These are phyloP conservation scores for Apiospora phragmitis DNA, from an alignment of 2,329 filamentous ascomycete species.

Conservation along the genomic window DNA sequence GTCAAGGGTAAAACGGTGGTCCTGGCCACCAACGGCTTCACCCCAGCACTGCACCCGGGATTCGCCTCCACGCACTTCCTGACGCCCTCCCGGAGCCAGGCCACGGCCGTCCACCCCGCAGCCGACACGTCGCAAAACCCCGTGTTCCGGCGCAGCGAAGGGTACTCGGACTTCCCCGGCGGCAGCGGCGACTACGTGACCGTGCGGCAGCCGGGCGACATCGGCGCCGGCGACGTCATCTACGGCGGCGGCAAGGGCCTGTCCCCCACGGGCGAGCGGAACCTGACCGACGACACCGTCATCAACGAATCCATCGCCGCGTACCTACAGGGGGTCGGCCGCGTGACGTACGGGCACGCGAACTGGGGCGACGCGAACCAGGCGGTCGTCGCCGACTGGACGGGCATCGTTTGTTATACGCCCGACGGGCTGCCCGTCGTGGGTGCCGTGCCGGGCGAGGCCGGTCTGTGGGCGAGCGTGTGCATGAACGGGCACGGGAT, in stretches of 20 bases:
- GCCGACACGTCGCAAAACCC: background rate
- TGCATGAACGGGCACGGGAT: slow-evolving; percentile 8
- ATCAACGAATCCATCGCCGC: background rate
- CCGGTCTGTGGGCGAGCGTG: background rate
- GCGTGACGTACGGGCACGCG: slow-evolving; percentile 1
- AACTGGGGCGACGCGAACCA: background rate
- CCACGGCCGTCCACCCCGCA: background rate
- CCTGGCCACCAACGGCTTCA: slow-evolving; percentile 1
- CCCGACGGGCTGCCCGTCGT: slow-evolving; percentile 6
- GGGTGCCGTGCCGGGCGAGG: background rate
- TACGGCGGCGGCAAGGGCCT: background rate
- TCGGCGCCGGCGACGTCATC: background rate
- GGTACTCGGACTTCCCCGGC: background rate
- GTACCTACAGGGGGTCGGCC: background rate
- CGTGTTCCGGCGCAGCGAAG: background rate
- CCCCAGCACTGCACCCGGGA: background rate
- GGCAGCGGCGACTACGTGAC: background rate
- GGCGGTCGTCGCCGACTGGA: background rate
- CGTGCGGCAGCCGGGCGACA: background rate
- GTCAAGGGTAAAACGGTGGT: background rate
- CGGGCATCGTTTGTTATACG: background rate
- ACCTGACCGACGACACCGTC: background rate
- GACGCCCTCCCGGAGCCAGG: background rate
- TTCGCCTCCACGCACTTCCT: background rate
- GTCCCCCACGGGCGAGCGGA: background rate